Evolutionary conservation across 1,139 yeast genomes (phyloP).

Genomic region (Meyerozyma sp.): DNA sequence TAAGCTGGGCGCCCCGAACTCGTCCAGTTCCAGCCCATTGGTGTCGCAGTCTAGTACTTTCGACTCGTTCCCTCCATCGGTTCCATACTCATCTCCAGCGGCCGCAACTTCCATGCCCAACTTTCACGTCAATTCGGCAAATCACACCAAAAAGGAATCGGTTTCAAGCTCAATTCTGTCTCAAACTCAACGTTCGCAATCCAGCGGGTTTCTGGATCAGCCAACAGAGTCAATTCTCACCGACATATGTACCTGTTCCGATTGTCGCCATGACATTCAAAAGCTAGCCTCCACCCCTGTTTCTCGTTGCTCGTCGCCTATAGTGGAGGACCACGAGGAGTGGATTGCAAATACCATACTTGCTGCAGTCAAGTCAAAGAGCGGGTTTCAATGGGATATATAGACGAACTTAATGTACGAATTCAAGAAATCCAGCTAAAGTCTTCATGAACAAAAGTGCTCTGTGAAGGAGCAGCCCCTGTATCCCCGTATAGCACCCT

Average conservation of each 20-base stretch:
- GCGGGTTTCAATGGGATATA: slow-evolving; percentile 16
- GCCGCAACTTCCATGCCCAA: neutral
- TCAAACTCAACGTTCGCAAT: neutral
- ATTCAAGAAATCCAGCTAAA: too few relatives aligned
- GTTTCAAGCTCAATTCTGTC: neutral
- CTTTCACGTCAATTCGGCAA: neutral
- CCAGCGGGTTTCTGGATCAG: neutral
- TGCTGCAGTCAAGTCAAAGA: slow-evolving; percentile 11
- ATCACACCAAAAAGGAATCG: neutral
- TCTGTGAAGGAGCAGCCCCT: too few relatives aligned
- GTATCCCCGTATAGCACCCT: too few relatives aligned
- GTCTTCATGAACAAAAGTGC: neutral
- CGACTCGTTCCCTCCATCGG: neutral
- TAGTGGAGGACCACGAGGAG: slow-evolving; percentile 11
- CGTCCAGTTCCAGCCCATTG: neutral
- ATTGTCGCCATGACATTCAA: neutral
- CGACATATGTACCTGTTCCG: neutral
- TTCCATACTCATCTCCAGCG: neutral
- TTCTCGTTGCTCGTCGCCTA: neutral
- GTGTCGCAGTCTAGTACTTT: neutral
- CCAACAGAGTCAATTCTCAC: neutral
- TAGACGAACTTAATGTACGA: slow-evolving; percentile 1
- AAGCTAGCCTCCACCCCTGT: neutral
- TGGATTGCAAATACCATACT: slow-evolving; percentile 15
- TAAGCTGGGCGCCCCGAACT: too few relatives aligned